Conservation (phyloP, 768 basidiomycete genomes). For the Suillus alpinus region DNA sequence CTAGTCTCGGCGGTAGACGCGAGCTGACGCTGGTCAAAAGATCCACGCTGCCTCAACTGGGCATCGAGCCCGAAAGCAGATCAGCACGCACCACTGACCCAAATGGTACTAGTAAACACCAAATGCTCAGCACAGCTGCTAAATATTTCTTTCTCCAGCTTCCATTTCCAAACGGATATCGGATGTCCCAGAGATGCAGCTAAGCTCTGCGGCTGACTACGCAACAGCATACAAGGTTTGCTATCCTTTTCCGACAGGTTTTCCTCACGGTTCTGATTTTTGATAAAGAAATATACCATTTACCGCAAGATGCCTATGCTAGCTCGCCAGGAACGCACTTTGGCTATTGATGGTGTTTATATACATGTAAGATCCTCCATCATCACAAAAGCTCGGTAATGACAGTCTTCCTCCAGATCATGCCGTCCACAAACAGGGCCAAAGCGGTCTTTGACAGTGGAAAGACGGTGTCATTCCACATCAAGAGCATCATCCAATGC, state of each 20-base stretch:
- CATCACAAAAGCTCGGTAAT: neutral
- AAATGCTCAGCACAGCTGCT: neutral
- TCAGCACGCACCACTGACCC: slow-evolving; percentile 82
- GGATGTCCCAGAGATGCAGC: slow-evolving; percentile 55
- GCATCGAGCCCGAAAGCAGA: slow-evolving; percentile 64
- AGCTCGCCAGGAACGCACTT: slow-evolving; percentile 83
- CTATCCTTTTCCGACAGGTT: neutral
- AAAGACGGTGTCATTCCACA: slow-evolving; percentile 90
- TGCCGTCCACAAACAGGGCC: slow-evolving; percentile 78
- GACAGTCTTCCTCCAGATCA: slow-evolving; percentile 55
- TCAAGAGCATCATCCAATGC: slow-evolving; percentile 81
- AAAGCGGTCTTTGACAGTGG: slow-evolving; percentile 85
- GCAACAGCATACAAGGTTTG: slow-evolving; percentile 83
- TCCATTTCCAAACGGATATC: slow-evolving; percentile 92
- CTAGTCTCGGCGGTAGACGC: slow-evolving; percentile 83
- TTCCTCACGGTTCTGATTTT: neutral
- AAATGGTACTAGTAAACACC: slow-evolving; percentile 53
- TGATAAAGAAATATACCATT: slow-evolving; percentile 76
- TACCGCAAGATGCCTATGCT: slow-evolving; percentile 95
- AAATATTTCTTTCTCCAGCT: slow-evolving; percentile 41
- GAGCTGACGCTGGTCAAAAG: slow-evolving; percentile 81
- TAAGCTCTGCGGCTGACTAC: slow-evolving; percentile 68
- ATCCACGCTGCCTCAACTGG: slow-evolving; percentile 70
- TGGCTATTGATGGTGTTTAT: slow-evolving; percentile 95
- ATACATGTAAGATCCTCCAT: slow-evolving; percentile 60